Base-by-base conservation (phyloP, 768 basidiomycete species). In the Mycena amicta region DNA sequence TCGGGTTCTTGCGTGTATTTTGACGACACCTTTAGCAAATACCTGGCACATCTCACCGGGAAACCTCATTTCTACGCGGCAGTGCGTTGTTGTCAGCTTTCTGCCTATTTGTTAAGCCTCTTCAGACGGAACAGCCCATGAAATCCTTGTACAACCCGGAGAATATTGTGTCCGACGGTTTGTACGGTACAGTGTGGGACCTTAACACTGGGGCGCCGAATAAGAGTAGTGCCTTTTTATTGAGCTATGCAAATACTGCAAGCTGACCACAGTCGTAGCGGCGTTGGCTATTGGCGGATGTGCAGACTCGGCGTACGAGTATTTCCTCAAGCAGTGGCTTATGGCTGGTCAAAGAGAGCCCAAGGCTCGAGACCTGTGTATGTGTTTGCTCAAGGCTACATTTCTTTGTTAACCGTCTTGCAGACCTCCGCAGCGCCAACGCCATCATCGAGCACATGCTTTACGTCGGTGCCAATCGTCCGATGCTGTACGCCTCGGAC, bases 241-340 rank as follows among this genome's bases (percentile, higher is more conserved):
- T 15, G n/a, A n/a, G n/a, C n/a, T n/a, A 3, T 20, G 18, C 25
- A 12, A 31, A 1, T 45, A 3, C 29, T 58, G 12, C 30, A 16
- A 4, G 15, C 29, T 52, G 39, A 56, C 47, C 13, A 31, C n/a
- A 33, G 30, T 8, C 20, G 16, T 63, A 79, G 77, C 61, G 30
- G 76, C 70, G 22, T 69, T 82, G 23, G 79, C 83, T 4, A 80
- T 86, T 15, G 87, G 84, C 18, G 85, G 79, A 3, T 77, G 71
- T 23, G 82, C 85, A 1, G 88, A 89, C 63, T 88, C 87, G 60
- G 85, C 78, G 18, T 86, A 89, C 53, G 87, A 89, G 67, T 89
- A 89, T 67, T 77, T 85, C 28, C 78, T 90, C 46, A 90, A 90
- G 63, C 85, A 86, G 57, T 89, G 83, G 73, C 72, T 90, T 18